Conservation (phyloP, 371 early-diverging fungal species). For the Modicella reniformis region DNA sequence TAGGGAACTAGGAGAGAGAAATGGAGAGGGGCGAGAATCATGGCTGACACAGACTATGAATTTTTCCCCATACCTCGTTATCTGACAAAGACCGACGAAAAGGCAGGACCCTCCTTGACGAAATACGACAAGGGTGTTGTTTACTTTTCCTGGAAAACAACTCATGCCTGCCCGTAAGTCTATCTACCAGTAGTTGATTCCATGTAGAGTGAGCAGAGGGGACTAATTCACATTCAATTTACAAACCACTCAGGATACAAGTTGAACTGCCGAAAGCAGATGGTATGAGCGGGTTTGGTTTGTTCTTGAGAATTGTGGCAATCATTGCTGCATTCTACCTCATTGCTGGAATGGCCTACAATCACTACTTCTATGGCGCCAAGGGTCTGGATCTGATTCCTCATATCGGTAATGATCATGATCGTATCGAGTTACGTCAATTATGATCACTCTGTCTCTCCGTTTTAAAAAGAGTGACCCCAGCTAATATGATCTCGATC, state of each 20-base stretch:
- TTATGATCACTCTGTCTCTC: too few relatives aligned
- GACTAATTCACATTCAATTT: too few relatives aligned
- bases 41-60: not conserved
- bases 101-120: slow-evolving; percentile 15
- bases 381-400: slow-evolving; percentile 47
- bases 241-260: slow-evolving; percentile 19
- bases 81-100: slow-evolving; percentile 39
- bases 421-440: too few relatives aligned
- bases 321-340: slow-evolving; percentile 35
- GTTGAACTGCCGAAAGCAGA: slow-evolving; percentile 17
- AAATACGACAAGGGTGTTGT: slow-evolving; percentile 28
- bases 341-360: slow-evolving; percentile 37
- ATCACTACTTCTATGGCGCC: slow-evolving; percentile 43
- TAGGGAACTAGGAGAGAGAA: too few relatives aligned
- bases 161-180: slow-evolving; percentile 45
- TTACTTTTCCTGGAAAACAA: slow-evolving; percentile 39
- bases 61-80: not conserved
- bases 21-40: too few relatives aligned
- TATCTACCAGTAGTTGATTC: not conserved
- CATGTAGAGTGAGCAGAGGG: too few relatives aligned
- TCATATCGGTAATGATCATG: slow-evolving; percentile 29
- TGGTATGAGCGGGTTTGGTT: slow-evolving; percentile 42
- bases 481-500: too few relatives aligned
- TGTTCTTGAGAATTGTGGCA: slow-evolving; percentile 35
- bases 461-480: too few relatives aligned